These are phyloP conservation scores for Nyctanthes arbortristis DNA, from an alignment of 257 asterid species.

Conservation along the genomic window DNA sequence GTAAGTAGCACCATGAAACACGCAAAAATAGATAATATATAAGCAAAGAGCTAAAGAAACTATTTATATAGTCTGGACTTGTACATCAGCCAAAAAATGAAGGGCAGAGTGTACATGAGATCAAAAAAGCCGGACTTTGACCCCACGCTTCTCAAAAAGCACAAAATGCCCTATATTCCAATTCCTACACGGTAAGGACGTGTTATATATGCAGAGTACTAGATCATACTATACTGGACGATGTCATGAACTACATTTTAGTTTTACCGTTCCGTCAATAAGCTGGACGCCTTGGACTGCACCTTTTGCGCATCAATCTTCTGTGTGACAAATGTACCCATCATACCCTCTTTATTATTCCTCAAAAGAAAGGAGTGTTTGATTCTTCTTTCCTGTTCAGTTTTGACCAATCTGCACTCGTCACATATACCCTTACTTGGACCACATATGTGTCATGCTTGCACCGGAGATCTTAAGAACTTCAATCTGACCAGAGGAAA, in stretches of 20 bases:
- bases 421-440: background rate
- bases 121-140: background rate
- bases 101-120: background rate
- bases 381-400: background rate
- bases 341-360: background rate
- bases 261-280: background rate
- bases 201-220: background rate
- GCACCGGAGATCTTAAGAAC: background rate
- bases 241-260: background rate
- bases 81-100: background rate
- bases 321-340: background rate
- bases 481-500: conserved; percentile 4
- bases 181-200: background rate
- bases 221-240: background rate
- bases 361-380: background rate
- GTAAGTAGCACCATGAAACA: background rate
- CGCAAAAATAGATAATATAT: background rate
- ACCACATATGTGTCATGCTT: background rate
- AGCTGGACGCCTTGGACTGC: background rate
- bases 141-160: background rate
- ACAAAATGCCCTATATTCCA: background rate
- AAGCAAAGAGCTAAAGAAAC: background rate
- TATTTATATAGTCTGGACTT: background rate
- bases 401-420: background rate
- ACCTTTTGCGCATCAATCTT: background rate